phyloP scores from a whole-genome alignment of 192 early-diverging fungal genomes.

The Phycomyces nitens region DNA sequence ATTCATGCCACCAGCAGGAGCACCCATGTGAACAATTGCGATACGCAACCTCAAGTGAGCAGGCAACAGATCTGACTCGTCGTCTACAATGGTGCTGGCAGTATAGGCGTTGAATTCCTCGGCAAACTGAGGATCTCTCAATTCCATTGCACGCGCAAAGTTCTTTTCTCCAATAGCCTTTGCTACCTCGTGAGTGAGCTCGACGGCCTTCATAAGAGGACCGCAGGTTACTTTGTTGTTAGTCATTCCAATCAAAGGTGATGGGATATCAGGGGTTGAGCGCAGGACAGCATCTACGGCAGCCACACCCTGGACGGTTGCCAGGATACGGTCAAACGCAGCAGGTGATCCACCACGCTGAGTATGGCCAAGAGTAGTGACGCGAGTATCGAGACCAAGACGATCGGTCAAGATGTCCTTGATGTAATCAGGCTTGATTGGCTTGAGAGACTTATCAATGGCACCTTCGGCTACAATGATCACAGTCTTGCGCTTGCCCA shows the following conservation, averaged over 20 bases:
- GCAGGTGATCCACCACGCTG: constrained; percentile 92
- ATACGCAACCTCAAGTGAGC: constrained; percentile 66
- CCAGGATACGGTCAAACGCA: constrained; percentile 89
- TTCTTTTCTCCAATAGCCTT: constrained; percentile 78
- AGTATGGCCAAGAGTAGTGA: constrained; percentile 92
- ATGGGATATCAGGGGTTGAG: constrained; percentile 79
- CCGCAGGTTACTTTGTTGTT: constrained; percentile 83
- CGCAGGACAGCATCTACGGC: constrained; percentile 91
- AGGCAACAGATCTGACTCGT: constrained; percentile 32
- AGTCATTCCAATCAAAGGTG: constrained; percentile 90
- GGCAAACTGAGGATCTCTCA: constrained; percentile 84
- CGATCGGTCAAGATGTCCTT: constrained; percentile 76
- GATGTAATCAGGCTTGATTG: constrained; percentile 85
- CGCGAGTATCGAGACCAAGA: constrained; percentile 86
- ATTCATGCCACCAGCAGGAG: constrained; percentile 98
- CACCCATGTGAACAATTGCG: constrained; percentile 90
- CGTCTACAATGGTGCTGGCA: constrained; percentile 48
- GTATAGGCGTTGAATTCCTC: constrained; percentile 61
- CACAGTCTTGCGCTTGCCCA: constrained; percentile 90
- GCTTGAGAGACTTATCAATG: constrained; percentile 81
- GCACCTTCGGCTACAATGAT: constrained; percentile 97
- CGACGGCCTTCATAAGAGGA: constrained; percentile 91
- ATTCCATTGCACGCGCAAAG: constrained; percentile 84
- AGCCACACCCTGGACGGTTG: constrained; percentile 90
- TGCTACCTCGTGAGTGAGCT: constrained; percentile 83